Conservation (phyloP, 2,329 filamentous ascomycete species). For the Raffaelea albimanens region DNA sequence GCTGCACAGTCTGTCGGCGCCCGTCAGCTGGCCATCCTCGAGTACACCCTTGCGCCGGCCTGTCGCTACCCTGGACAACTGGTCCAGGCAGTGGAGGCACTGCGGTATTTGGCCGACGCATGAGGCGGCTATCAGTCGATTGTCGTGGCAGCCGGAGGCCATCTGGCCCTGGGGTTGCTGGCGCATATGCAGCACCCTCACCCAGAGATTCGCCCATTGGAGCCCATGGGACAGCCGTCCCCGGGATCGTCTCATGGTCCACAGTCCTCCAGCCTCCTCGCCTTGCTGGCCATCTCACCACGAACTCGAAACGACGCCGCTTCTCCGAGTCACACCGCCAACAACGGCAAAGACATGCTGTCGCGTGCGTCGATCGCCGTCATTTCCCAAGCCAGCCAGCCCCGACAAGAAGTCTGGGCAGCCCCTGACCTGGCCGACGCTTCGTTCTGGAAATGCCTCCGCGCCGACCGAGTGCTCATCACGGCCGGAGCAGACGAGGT, state of each 20-base stretch:
- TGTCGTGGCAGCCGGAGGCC: slow-evolving; percentile 14
- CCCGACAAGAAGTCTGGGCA: slow-evolving; percentile 12
- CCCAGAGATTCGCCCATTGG: slow-evolving; percentile 10
- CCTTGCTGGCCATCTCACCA: slow-evolving; percentile 13
- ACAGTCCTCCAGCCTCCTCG: slow-evolving; percentile 6
- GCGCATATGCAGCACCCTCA: slow-evolving; percentile 13
- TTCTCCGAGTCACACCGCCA: slow-evolving; percentile 11
- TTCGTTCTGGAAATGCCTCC: slow-evolving; percentile 10
- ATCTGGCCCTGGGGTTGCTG: slow-evolving; percentile 14
- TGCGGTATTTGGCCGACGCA: slow-evolving; percentile 12
- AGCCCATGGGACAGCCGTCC: too few species aligned
- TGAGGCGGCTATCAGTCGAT: slow-evolving; percentile 9
- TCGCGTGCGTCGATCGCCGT: slow-evolving; percentile 4
- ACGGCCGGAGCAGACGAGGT: slow-evolving; percentile 11
- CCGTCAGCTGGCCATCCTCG: slow-evolving; percentile 12
- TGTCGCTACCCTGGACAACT: slow-evolving; percentile 16
- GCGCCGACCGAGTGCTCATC: slow-evolving; percentile 9
- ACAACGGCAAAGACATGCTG: slow-evolving; percentile 14
- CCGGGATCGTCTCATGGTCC: too few species aligned
- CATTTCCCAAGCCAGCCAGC: slow-evolving; percentile 10
- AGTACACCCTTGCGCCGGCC: slow-evolving; percentile 16
- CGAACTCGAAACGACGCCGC: slow-evolving; percentile 13
- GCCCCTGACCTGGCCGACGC: slow-evolving; percentile 8
- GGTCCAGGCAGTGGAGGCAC: slow-evolving; percentile 12
- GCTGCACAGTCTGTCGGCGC: slow-evolving; percentile 5